Base-by-base conservation (phyloP, 805 yeast genomes). In the Yamadazyma insecticola region DNA sequence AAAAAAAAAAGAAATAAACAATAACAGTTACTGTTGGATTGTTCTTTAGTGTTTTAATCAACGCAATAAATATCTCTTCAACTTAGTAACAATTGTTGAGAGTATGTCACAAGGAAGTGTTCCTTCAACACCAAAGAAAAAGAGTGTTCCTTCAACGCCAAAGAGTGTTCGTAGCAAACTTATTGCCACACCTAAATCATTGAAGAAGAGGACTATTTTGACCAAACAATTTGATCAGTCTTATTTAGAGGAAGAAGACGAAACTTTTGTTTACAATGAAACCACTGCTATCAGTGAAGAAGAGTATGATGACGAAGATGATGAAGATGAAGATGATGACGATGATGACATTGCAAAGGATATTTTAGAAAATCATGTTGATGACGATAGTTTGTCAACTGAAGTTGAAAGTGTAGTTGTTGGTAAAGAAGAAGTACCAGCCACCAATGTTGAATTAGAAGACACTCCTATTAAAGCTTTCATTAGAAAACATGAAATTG, bases 401-500 rank as follows among this genome's bases (percentile, higher is more conserved):
- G 17, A 24, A 16, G 17, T 22, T 22, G 24, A 18, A 18, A 18
- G 21, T 18, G 9, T 18, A 7, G n/a, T n/a, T n/a, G n/a, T n/a
- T n/a, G 21, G 21, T 7, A 12, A 22, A 11, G 24, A 10, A 6
- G 13, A 11, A 22, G 24, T 11, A n/a, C n/a, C 12, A 19, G 24
- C 7, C 13, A 14, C 15, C 3, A 25, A 22, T 16, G 16, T 12
- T 15, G 13, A 13, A 6, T 21, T 22, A 5, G 16, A 13, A 19
- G 31, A 44, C 22, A 7, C 10, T 23, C 13, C 13, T 12, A 9
- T 19, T 11, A 19, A 47, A 22, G 34, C 36, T 26, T 78, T 81
- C 47, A 58, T 81, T 30, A 74, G 80, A 22, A 82, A 82, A 48
- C 88, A 92, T 51, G 98, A 92, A 57, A 64, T 92, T 12, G 94